A percentile compares a stretch with the other conserved stretches of the same genome.
phyloP scores from a whole-genome alignment of 2,329 filamentous ascomycete genomes.

The Ilyonectria destructans region DNA sequence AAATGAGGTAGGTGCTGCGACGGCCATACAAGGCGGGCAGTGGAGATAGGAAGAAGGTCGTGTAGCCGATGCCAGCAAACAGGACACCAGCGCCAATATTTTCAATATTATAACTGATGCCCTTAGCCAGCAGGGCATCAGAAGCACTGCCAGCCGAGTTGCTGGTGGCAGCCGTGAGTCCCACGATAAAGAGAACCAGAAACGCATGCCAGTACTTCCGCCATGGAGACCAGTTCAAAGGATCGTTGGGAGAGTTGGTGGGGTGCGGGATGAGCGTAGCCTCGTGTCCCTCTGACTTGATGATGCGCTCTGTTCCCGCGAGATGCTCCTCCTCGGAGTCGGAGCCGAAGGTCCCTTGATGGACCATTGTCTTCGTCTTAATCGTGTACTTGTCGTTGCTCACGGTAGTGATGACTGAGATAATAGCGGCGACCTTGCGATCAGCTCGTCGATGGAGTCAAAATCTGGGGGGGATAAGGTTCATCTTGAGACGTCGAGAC shows the following conservation, averaged over 20 bases:
- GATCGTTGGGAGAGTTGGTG: constrained; percentile 25
- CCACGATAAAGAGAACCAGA: constrained; percentile 25
- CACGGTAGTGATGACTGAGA: background rate
- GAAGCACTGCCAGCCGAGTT: constrained; percentile 27
- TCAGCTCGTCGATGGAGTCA: background rate
- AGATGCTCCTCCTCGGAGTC: constrained; percentile 18
- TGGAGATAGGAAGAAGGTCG: constrained; percentile 22
- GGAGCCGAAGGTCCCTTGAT: background rate
- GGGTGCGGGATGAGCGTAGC: constrained; percentile 26
- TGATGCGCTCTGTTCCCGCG: constrained; percentile 25
- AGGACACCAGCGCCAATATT: constrained; percentile 26
- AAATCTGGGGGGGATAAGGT: background rate
- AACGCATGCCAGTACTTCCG: constrained; percentile 30
- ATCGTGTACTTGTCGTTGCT: background rate
- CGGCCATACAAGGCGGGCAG: constrained; percentile 24
- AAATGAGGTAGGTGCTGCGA: constrained; percentile 27
- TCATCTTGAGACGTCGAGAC: background rate
- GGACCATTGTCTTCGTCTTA: constrained; percentile 1
- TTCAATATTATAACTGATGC: constrained; percentile 24
- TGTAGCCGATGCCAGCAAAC: constrained; percentile 28
- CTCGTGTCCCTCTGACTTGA: constrained; percentile 22
- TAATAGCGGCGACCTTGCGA: background rate
- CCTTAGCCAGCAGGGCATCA: constrained; percentile 12
- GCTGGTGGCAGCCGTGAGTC: constrained; percentile 25
- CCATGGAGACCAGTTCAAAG: constrained; percentile 30